Base-by-base conservation (phyloP, 2,329 filamentous ascomycete species). In the Penicillium glabrum region DNA sequence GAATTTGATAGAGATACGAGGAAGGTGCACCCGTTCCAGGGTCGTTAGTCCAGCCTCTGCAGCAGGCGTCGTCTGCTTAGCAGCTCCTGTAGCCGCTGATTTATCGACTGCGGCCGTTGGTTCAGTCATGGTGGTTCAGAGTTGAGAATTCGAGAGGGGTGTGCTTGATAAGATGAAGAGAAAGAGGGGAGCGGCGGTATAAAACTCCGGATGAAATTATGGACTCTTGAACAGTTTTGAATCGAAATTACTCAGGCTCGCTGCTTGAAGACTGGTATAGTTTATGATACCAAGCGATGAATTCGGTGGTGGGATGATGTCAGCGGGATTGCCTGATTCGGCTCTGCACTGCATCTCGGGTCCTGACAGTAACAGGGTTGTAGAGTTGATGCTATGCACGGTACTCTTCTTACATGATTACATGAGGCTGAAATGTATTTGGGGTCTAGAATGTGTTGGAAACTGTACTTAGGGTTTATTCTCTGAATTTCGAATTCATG, bases 1-100 rank as follows among this genome's bases (percentile, higher is more conserved):
- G 78, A 90, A 97, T 64, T 89, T 86, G 69, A 97, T 96, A n/a
- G 88, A 87, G 52, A 97, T 82, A 46, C 91, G 86, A 3, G 92
- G 92, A 11, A 90, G 78, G 26, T 75, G 73, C 51, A 74, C 62
- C 31, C 60, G 64, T 45, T 61, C 54, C 21, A 57, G 33, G 9
- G 59, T 50, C 2, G 57, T 62, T 23, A n/a, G 54, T 16, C 45
- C 39, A 51, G 51, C 39, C 21, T 35, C 26, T 45, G 50, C 19
- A 21, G 49, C 16, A 49, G 52, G 33, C 5, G 19, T 39, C 7
- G 52, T 16, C 16, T 31, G 19, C 16, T 53, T 53, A 26, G 14
- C 19, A 13, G 39, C 5, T 24, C 31, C 11, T 29, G 27, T 44
- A 41, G 37, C 16, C n/a, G 10, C 39, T 6, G 24, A 19, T 7